A percentile compares a stretch with the other conserved stretches of the same genome.
Conservation (phyloP, 192 early-diverging fungal genomes). For the Entophlyctis helioformis region DNA sequence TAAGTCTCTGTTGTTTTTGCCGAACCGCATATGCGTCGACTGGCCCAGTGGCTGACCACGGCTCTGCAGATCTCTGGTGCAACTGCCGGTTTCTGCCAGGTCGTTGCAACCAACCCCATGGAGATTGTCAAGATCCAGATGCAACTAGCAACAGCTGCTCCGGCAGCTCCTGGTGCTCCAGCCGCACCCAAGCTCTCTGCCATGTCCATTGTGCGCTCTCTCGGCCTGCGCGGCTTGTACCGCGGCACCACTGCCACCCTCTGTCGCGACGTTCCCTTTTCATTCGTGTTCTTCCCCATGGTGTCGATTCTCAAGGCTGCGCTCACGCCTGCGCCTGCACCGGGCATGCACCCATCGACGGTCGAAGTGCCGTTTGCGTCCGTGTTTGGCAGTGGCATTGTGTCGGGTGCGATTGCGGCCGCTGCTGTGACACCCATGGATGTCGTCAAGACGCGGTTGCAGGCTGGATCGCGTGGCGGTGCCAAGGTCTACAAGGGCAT, state of each 20-base stretch:
- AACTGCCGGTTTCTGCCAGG: slow-evolving; percentile 39
- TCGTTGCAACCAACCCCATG: slow-evolving; percentile 48
- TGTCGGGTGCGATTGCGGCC: slow-evolving; percentile 27
- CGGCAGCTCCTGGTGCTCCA: neutral
- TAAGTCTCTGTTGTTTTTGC: neutral
- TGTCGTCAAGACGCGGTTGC: slow-evolving; percentile 43
- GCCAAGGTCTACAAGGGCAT: slow-evolving; percentile 16
- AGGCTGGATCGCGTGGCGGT: slow-evolving; percentile 28
- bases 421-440: slow-evolving; percentile 24
- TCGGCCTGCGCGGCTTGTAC: slow-evolving; percentile 73
- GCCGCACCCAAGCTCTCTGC: slow-evolving; percentile 1
- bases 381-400: slow-evolving; percentile 41
- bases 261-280: slow-evolving; percentile 72
- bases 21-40: neutral
- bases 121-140: slow-evolving; percentile 46
- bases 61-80: slow-evolving; percentile 22
- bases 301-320: slow-evolving; percentile 27
- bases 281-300: slow-evolving; percentile 39
- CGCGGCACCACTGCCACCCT: slow-evolving; percentile 84
- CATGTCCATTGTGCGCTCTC: slow-evolving; percentile 9
- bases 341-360: no score
- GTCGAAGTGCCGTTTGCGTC: slow-evolving; percentile 35
- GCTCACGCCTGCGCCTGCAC: slow-evolving; percentile 2
- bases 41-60: no score
- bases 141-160: slow-evolving; percentile 18